Conservation (phyloP, 2,329 filamentous ascomycete species). For the Calonectria montana region DNA sequence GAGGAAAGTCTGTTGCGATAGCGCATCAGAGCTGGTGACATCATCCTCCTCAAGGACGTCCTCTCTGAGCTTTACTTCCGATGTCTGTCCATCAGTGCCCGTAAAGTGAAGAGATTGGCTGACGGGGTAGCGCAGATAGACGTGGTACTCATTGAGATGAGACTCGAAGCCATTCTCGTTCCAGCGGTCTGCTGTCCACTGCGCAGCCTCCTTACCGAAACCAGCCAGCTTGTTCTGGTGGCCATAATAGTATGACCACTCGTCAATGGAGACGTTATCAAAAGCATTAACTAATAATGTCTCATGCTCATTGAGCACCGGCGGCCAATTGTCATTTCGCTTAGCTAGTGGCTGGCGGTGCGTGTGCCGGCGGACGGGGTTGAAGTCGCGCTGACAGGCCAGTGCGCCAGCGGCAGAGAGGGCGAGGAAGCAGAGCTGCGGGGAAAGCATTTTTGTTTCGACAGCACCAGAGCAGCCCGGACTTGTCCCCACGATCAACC, state of each 20-base stretch:
- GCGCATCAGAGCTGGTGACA: constrained; percentile 75
- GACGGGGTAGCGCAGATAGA: constrained; percentile 71
- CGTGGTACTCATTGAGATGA: constrained; percentile 61
- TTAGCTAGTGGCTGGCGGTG: constrained; percentile 47
- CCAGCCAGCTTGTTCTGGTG: constrained; percentile 53
- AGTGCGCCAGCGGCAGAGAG: constrained; percentile 36
- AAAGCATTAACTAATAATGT: constrained; percentile 50
- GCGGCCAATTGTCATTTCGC: constrained; percentile 50
- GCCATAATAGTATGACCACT: constrained; percentile 54
- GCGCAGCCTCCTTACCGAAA: constrained; percentile 49
- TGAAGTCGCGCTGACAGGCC: constrained; percentile 47
- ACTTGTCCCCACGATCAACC: not conserved
- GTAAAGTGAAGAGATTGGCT: constrained; percentile 61
- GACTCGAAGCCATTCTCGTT: constrained; percentile 48
- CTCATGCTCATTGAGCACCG: constrained; percentile 48
- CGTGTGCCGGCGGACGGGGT: constrained; percentile 42
- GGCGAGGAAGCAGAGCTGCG: constrained; percentile 29
- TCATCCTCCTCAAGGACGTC: constrained; percentile 78
- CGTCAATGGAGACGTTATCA: constrained; percentile 51
- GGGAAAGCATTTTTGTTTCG: not conserved
- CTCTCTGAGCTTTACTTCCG: constrained; percentile 77
- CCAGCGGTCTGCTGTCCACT: constrained; percentile 54
- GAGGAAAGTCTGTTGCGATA: constrained; percentile 80
- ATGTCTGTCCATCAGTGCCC: constrained; percentile 58
- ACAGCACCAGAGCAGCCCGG: not conserved